Evolutionary conservation across 176 grass and related monocot genomes (phyloP).

Genomic region (Avena insularis): DNA sequence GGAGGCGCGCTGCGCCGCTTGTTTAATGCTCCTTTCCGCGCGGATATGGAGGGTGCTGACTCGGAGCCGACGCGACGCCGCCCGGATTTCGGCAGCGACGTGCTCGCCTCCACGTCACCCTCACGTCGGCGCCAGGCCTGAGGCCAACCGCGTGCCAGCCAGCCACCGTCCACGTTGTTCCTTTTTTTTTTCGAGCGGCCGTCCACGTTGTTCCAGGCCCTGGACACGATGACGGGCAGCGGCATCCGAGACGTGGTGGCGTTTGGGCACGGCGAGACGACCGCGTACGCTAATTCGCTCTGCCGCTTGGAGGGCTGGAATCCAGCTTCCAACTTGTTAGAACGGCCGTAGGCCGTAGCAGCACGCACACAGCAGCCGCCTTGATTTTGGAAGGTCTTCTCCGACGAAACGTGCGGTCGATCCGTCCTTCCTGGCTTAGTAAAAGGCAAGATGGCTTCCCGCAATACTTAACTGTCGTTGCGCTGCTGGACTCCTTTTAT

Average conservation of each 20-base stretch:
- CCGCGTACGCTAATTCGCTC: background rate
- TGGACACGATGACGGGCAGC: constrained; percentile 2
- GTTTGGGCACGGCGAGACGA: background rate
- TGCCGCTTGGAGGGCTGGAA: background rate
- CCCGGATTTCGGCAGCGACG: background rate
- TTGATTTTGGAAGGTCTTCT: background rate
- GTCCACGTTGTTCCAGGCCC: background rate
- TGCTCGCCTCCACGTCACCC: constrained; percentile 9
- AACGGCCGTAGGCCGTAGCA: too few relatives aligned
- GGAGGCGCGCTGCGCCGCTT: background rate
- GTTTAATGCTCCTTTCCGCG: background rate
- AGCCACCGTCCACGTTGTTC: background rate
- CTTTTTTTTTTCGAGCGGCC: too few relatives aligned
- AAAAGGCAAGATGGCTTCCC: background rate
- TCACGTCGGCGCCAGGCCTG: background rate
- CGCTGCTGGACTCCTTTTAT: background rate
- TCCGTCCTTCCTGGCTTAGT: background rate
- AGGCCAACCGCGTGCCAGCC: background rate
- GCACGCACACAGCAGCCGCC: background rate
- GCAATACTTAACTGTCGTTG: background rate
- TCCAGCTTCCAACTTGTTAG: background rate
- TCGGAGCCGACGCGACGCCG: constrained; percentile 30
- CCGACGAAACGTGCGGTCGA: background rate
- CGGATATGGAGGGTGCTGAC: constrained; percentile 16
- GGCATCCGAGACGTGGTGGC: background rate